Evolutionary conservation across 768 basidiomycete species (phyloP), one percentile per base, ranked within the genome.

Genomic region (Suillus subaureus): DNA sequence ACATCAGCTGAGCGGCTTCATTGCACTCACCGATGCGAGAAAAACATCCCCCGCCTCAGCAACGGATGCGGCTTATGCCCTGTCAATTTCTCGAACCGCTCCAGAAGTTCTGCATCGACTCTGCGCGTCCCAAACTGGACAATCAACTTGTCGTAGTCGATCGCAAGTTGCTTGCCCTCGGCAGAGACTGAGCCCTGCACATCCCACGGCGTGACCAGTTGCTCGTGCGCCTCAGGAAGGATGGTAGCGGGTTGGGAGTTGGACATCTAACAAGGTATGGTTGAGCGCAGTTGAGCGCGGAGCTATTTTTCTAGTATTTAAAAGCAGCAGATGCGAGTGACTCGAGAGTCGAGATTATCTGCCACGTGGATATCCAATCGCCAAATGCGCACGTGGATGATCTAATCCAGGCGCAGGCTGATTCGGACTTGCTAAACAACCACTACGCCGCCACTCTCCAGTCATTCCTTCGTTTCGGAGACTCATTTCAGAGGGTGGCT

Each of bases 141-240:
- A 64, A 98, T 82, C 67, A 99, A 85, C 82, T 97, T 98, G 79
- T 97, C 93, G 72, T 99, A 99, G 80, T 99, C 93, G 78, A 99
- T 98, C 61, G 87, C 95, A 63, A 89, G 89, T 80, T 97, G 90
- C 72, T 92, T 90, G 63, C 97, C 97, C 71, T 97, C 94, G 26
- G 80, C 84, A 6, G 92, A 87, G 12, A 97, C 90, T 35, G 88
- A 90, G 61, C 97, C 97, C 70, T 97, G 91, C 8, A 99, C 97
- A 70, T 98, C 95, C 93, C 97, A 99, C 18, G 97, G 97, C 0
- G 97, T 99, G 54, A 99, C 90, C 62, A 95, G 83, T 76, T 98
- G 96, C 21, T 84, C 88, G 61, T 84, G 82, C 0, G 74, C 70
- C 11, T 66, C 57, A 4, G 76, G 61, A 0, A 73, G 71, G 23